These are phyloP conservation scores for Phycomyces nitens DNA, from an alignment of 192 early-diverging fungal genomes.

Conservation along the genomic window DNA sequence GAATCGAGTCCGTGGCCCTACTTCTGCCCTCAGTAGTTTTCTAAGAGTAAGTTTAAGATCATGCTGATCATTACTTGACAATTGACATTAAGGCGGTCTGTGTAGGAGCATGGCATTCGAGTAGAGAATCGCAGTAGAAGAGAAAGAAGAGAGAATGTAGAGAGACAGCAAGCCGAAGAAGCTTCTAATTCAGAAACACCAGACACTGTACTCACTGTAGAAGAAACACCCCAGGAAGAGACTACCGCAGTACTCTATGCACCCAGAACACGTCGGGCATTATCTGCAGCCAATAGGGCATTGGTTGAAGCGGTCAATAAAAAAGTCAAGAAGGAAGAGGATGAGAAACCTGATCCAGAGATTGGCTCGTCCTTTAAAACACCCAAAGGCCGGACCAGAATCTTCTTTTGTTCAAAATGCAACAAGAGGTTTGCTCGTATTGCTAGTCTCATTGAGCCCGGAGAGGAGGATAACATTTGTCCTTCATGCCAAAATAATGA, in stretches of 20 bases:
- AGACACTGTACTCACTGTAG: neutral
- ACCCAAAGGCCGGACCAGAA: conserved; percentile 25
- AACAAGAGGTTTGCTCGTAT: conserved; percentile 36
- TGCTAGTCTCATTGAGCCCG: conserved; percentile 18
- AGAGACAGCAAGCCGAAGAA: conserved; percentile 19
- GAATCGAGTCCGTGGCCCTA: conserved; percentile 47
- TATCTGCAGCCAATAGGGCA: neutral
- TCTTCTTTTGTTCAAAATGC: conserved; percentile 46
- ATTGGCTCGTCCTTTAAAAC: conserved; percentile 19
- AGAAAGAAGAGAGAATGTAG: conserved; percentile 3
- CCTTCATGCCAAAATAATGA: conserved; percentile 21
- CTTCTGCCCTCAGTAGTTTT: conserved; percentile 27
- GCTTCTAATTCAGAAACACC: conserved; percentile 10
- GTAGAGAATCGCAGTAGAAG: conserved; percentile 23
- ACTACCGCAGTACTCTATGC: neutral
- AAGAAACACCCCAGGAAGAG: neutral
- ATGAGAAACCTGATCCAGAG: neutral
- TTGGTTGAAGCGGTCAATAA: conserved; percentile 27
- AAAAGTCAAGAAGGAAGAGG: conserved; percentile 21
- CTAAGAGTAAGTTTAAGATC: neutral
- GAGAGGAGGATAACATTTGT: conserved; percentile 30
- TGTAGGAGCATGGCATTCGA: conserved; percentile 37
- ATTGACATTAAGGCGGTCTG: neutral
- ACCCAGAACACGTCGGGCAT: neutral
- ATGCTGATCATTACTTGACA: neutral